Percentiles rank a stretch among this genome's conserved stretches.
These are phyloP conservation scores for Solanum gandarillasii DNA, from an alignment of 257 asterid genomes.

Conservation along the genomic window DNA sequence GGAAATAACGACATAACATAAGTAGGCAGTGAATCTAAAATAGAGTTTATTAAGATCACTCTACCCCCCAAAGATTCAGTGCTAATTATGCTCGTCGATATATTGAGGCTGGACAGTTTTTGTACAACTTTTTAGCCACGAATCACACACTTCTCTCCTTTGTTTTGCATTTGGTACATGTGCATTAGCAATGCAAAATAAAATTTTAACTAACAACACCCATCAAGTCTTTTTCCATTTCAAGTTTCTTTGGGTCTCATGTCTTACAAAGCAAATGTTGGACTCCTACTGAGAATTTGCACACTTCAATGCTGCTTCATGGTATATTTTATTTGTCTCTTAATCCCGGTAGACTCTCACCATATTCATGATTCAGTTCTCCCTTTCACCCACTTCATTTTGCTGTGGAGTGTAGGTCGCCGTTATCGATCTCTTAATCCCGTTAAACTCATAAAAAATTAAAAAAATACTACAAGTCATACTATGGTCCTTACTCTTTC, in stretches of 20 bases:
- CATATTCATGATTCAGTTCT: background rate
- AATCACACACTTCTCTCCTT: background rate
- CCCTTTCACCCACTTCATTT: background rate
- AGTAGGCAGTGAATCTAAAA: too few species aligned
- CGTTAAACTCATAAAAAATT: background rate
- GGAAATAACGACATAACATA: too few species aligned
- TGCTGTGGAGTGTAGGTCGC: background rate
- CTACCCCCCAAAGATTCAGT: background rate
- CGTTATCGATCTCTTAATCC: background rate
- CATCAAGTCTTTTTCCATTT: background rate
- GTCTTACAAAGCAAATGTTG: background rate
- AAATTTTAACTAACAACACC: background rate
- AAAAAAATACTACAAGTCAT: background rate
- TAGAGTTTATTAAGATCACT: too few species aligned
- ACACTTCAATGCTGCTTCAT: background rate
- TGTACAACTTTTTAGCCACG: background rate
- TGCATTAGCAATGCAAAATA: background rate
- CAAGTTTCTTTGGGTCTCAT: background rate
- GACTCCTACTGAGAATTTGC: background rate
- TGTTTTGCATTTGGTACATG: background rate
- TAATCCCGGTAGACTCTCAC: background rate
- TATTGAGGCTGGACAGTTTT: background rate
- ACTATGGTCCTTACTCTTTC: background rate
- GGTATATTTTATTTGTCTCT: background rate
- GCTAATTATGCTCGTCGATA: background rate